Conservation (phyloP, 352 stramenopile genomes). For the Phytophthora palmivora region DNA sequence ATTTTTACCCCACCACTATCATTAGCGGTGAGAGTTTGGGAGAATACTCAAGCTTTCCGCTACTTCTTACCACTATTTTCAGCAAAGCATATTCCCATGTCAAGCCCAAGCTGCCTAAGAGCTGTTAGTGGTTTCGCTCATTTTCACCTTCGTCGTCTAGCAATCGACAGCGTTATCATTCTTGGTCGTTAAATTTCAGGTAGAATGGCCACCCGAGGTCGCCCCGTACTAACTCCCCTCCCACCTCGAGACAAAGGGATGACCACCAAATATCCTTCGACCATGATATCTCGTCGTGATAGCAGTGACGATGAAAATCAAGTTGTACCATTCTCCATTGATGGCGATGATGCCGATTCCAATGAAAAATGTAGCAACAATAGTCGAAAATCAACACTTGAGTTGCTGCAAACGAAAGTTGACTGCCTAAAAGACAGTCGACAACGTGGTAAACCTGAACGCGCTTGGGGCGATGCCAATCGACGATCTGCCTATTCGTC, state of each 20-base stretch:
- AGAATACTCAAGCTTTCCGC: neutral
- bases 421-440: conserved; percentile 3
- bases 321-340: conserved; percentile 63
- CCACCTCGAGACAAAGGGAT: conserved; percentile 26
- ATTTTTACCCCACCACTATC: conserved; percentile 24
- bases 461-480: conserved; percentile 52
- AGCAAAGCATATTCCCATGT: conserved; percentile 25
- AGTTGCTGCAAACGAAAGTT: conserved; percentile 25
- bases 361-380: conserved; percentile 12
- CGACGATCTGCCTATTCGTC: conserved; percentile 23
- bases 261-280: conserved; percentile 3
- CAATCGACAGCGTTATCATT: conserved; percentile 12
- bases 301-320: conserved; percentile 58
- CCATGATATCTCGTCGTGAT: conserved; percentile 7
- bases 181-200: neutral
- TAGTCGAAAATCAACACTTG: conserved; percentile 18
- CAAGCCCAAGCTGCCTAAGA: conserved; percentile 6
- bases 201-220: conserved; percentile 20
- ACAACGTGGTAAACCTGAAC: conserved; percentile 34
- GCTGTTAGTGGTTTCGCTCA: conserved; percentile 17
- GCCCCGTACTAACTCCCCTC: conserved; percentile 24
- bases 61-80: conserved; percentile 24
- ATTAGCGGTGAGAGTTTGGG: conserved; percentile 30
- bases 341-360: conserved; percentile 49
- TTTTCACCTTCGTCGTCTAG: conserved; percentile 19